A percentile compares a stretch with the other conserved stretches of the same genome.
Evolutionary conservation across 768 basidiomycete species (phyloP).

Genomic region (Gelatoporia subvermispora): DNA sequence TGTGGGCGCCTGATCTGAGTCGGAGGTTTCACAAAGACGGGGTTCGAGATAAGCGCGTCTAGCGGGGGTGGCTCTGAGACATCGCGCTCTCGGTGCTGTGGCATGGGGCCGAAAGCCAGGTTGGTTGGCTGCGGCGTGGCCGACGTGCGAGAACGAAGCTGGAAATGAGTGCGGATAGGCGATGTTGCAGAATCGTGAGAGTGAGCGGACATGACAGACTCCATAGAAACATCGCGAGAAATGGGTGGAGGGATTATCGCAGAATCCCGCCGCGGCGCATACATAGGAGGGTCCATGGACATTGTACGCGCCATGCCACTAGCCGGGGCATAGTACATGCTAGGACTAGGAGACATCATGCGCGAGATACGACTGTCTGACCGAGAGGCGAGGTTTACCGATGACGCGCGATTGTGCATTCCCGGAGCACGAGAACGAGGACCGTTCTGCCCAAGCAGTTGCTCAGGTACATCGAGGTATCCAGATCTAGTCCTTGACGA

Average conservation of each 20-base stretch:
- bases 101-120: conserved; percentile 37
- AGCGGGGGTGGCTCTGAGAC: conserved; percentile 69
- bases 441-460: conserved; percentile 5
- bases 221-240: conserved; percentile 39
- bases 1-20: conserved; percentile 12
- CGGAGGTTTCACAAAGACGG: conserved; percentile 66
- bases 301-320: conserved; percentile 48
- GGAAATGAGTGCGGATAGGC: conserved; percentile 39
- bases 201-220: conserved; percentile 27
- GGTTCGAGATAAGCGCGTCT: conserved; percentile 55
- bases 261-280: conserved; percentile 10
- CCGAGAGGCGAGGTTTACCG: neutral
- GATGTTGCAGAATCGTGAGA: conserved; percentile 44
- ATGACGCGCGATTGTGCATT: conserved; percentile 7
- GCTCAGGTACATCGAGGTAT: conserved; percentile 27
- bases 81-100: conserved; percentile 40
- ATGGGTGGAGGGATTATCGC: conserved; percentile 29
- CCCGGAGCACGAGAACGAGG: conserved; percentile 2
- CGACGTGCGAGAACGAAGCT: conserved; percentile 60
- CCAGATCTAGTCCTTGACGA: conserved; percentile 5
- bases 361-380: conserved; percentile 4
- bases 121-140: conserved; percentile 63
- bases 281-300: conserved; percentile 58
- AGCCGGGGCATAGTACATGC: conserved; percentile 4
- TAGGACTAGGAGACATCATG: conserved; percentile 14